Base-by-base conservation (phyloP, 2,329 filamentous ascomycete species). In the Aspergillus sp. region DNA sequence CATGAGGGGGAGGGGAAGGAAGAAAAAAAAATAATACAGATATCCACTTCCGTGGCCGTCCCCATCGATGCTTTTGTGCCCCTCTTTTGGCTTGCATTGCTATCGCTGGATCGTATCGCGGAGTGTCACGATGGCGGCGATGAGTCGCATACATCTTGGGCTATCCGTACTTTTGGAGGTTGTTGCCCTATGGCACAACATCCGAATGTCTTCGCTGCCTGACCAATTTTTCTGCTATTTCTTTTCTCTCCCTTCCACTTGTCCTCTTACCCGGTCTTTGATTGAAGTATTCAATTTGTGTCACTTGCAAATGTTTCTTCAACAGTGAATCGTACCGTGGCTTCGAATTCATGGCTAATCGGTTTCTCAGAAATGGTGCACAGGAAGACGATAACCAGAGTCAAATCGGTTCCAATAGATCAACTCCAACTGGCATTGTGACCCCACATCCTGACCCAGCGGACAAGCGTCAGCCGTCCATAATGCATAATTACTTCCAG, bases 401-500 rank as follows among this genome's bases (percentile, higher is more conserved):
- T 48, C 65, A 70, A 37, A 70, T 72, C 44, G 88, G 88, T 64
- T 87, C 86, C 45, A 78, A 74, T 67, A 86, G 88, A 58, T 90
- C 88, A 42, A 93, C 90, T 59, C 86, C 90, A 61, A 94, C 90
- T 57, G 90, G 90, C 62, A 82, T 95, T 67, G 87, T 89, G 55
- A 98, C 93, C 51, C 93, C 93, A 56, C 87, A 90, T 62, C 93
- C 93, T 56, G 91, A 97, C 71, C 85, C 86, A 52, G 85, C 87
- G 63, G 93, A 98, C 75, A 96, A 95, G 74, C 86, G 93, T 72
- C 78, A 95, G 65, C 93, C 93, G 57, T 88, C 90, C 67, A 95
- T 97, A 75, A 86, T 93, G 79, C 81, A 83, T 69, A 94, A 86
- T 77, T 96, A 93, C 78, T 95, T 97, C 80, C 93, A 98, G 91